phyloP scores from a whole-genome alignment of 2,329 filamentous ascomycete genomes.

The Acrocalymma vagum region DNA sequence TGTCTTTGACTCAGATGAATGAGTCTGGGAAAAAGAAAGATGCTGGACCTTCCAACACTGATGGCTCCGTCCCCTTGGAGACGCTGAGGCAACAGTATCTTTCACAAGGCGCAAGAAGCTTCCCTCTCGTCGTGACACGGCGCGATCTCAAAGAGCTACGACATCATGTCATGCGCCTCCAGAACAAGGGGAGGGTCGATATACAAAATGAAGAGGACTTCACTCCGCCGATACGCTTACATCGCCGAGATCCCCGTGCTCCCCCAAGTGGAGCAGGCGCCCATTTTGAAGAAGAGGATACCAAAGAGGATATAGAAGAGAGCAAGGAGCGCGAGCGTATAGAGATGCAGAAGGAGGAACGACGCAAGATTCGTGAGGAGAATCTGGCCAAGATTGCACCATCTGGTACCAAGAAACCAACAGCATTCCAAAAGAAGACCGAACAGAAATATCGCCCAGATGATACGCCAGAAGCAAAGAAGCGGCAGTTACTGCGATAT shows the following conservation, averaged over 20 bases:
- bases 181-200: slow-evolving; percentile 67
- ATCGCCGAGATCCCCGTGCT: slow-evolving; percentile 82
- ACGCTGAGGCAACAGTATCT: slow-evolving; percentile 36
- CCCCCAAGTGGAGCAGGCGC: slow-evolving; percentile 59
- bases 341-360: slow-evolving; percentile 72
- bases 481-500: slow-evolving; percentile 73
- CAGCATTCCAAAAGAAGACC: slow-evolving; percentile 76
- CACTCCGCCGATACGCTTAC: slow-evolving; percentile 84
- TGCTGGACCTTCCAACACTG: slow-evolving; percentile 10
- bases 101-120: slow-evolving; percentile 31
- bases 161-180: slow-evolving; percentile 87
- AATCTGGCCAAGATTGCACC: slow-evolving; percentile 95
- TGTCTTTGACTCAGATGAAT: slow-evolving; percentile 44
- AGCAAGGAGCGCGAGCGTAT: slow-evolving; percentile 70
- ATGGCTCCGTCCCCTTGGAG: slow-evolving; percentile 25
- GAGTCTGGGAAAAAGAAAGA: slow-evolving; percentile 26
- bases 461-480: slow-evolving; percentile 75
- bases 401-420: slow-evolving; percentile 73
- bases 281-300: slow-evolving; percentile 61
- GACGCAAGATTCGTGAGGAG: slow-evolving; percentile 83
- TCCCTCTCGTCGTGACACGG: slow-evolving; percentile 83
- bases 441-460: slow-evolving; percentile 87
- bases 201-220: slow-evolving; percentile 83
- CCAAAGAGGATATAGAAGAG: slow-evolving; percentile 70
- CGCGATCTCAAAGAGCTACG: slow-evolving; percentile 80